phyloP scores from a whole-genome alignment of 2,329 filamentous ascomycete species.

The Botrytis tulipae region DNA sequence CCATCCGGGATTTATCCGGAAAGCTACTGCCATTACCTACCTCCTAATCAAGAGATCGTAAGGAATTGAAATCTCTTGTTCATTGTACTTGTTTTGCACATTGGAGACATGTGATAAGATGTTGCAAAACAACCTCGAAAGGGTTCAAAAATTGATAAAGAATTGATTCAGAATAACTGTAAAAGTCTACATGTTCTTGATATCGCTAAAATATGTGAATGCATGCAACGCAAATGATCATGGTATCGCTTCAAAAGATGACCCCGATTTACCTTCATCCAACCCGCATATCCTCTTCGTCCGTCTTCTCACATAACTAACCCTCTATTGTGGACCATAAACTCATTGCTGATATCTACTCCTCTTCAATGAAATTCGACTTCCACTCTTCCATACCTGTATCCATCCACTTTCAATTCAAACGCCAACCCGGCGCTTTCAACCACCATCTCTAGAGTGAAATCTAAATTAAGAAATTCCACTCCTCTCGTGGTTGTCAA shows the following conservation, averaged over 20 bases:
- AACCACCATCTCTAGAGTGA: slow-evolving; percentile 79
- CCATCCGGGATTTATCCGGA: neutral
- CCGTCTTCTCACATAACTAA: neutral
- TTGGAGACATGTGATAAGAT: neutral
- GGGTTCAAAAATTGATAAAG: neutral
- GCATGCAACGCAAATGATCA: neutral
- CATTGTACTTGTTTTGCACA: neutral
- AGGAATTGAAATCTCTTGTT: neutral
- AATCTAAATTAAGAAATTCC: slow-evolving; percentile 80
- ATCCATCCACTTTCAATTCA: slow-evolving; percentile 75
- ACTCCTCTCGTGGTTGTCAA: slow-evolving; percentile 76
- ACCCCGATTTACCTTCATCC: neutral
- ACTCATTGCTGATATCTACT: too few species aligned
- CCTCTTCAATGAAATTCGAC: slow-evolving; percentile 68
- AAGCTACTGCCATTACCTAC: neutral
- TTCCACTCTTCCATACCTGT: slow-evolving; percentile 73
- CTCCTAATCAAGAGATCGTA: neutral
- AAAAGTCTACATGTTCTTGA: neutral
- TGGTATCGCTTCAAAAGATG: neutral
- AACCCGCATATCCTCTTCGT: too few species aligned
- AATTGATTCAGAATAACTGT: neutral
- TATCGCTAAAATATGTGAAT: neutral
- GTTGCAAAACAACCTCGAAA: neutral
- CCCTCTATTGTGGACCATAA: neutral
- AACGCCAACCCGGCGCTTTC: slow-evolving; percentile 75